Evolutionary conservation across 257 asterid species (phyloP).

Genomic region (Ocimum tenuiflorum): DNA sequence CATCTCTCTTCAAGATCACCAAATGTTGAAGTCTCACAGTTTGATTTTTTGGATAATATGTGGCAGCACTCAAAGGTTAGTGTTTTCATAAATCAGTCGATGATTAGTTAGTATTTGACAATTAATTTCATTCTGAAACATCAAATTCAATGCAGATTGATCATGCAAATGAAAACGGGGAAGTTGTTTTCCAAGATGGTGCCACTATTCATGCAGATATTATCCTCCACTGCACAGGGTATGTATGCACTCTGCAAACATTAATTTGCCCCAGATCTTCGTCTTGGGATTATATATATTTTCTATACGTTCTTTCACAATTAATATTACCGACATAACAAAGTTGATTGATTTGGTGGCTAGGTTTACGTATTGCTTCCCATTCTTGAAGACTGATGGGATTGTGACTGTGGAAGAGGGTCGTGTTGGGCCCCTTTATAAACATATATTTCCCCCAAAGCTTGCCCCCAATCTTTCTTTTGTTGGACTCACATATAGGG

Average conservation of each 20-base stretch:
- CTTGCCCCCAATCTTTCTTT: slow-evolving; percentile 58
- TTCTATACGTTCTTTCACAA: too few relatives aligned
- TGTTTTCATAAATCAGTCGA: too few relatives aligned
- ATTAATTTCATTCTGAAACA: too few relatives aligned
- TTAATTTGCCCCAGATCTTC: too few relatives aligned
- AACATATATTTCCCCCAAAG: slow-evolving; percentile 53
- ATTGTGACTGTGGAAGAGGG: slow-evolving; percentile 39
- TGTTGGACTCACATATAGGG: slow-evolving; percentile 35
- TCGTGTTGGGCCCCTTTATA: slow-evolving; percentile 57
- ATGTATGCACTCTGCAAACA: too few relatives aligned
- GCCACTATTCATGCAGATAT: slow-evolving; percentile 36
- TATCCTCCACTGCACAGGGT: slow-evolving; percentile 65
- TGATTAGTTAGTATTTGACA: too few relatives aligned
- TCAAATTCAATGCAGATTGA: slow-evolving; percentile 31
- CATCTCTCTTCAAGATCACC: slow-evolving; percentile 53
- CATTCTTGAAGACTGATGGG: slow-evolving; percentile 54
- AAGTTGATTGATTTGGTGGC: background rate
- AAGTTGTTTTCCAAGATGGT: slow-evolving; percentile 48
- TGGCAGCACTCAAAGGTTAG: slow-evolving; percentile 32
- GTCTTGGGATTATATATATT: too few relatives aligned
- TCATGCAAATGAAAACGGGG: slow-evolving; percentile 42
- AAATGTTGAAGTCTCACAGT: slow-evolving; percentile 14
- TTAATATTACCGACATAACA: too few relatives aligned
- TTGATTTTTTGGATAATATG: slow-evolving; percentile 22
- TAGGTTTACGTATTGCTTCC: slow-evolving; percentile 42